Conservation (phyloP, 495 filamentous ascomycete genomes). For the Paragyromitra xinjiangensis region DNA sequence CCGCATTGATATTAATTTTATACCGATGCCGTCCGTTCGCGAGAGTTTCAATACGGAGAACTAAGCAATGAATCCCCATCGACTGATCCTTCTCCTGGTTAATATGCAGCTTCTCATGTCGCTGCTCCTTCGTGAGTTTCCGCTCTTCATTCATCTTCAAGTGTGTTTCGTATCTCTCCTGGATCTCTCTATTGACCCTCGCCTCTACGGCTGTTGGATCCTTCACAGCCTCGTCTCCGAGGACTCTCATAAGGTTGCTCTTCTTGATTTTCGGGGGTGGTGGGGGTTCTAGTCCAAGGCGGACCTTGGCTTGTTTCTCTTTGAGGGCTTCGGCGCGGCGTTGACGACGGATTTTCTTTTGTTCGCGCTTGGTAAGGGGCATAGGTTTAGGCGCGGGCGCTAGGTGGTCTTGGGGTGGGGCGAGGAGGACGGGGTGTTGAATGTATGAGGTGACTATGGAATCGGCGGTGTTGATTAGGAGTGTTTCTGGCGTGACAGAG, state of each 20-base stretch:
- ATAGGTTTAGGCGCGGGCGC: constrained; percentile 84
- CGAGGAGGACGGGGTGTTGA: constrained; percentile 91
- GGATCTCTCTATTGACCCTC: constrained; percentile 87
- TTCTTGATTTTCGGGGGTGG: constrained; percentile 95
- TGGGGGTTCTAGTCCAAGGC: constrained; percentile 86
- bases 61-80: constrained; percentile 81
- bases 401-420: constrained; percentile 88
- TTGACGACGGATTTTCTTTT: constrained; percentile 88
- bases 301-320: constrained; percentile 94
- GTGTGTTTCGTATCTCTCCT: constrained; percentile 80
- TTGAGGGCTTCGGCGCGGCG: constrained; percentile 90
- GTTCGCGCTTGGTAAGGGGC: constrained; percentile 89
- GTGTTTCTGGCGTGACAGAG: constrained; percentile 67
- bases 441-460: constrained; percentile 88
- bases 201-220: constrained; percentile 98
- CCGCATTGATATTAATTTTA: constrained; percentile 89
- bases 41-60: constrained; percentile 87
- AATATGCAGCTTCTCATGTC: constrained; percentile 79
- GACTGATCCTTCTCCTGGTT: constrained; percentile 90
- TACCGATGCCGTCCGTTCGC: constrained; percentile 91
- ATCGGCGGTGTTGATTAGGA: constrained; percentile 81
- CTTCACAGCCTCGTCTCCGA: constrained; percentile 97
- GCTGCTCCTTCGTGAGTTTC: constrained; percentile 89
- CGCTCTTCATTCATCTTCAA: constrained; percentile 82
- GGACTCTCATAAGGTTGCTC: constrained; percentile 92